phyloP scores from a whole-genome alignment of 257 asterid species.

The Galeopsis tetrahit region DNA sequence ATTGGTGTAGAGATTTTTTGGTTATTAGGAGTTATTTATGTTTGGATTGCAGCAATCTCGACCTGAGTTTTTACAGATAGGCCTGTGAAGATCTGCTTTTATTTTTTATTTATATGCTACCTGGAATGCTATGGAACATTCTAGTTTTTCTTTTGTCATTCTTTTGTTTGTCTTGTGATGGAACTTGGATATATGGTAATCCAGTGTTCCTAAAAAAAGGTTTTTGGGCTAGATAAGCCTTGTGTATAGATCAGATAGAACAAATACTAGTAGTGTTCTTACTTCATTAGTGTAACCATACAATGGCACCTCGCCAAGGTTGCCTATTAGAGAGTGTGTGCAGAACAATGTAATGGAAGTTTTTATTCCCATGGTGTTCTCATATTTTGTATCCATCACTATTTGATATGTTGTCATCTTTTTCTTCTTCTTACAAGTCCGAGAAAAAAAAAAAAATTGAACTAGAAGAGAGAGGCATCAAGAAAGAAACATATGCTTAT shows the following conservation, averaged over 20 bases:
- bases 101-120: slow-evolving; percentile 21
- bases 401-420: slow-evolving; percentile 31
- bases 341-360: slow-evolving; percentile 49
- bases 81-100: slow-evolving; percentile 59
- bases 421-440: neutral
- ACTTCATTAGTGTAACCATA: slow-evolving; percentile 57
- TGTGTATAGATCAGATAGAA: slow-evolving; percentile 66
- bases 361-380: slow-evolving; percentile 40
- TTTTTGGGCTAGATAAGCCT: slow-evolving; percentile 65
- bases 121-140: slow-evolving; percentile 68
- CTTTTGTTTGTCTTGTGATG: slow-evolving; percentile 60
- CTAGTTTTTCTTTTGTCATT: slow-evolving; percentile 56
- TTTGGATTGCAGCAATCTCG: slow-evolving; percentile 55
- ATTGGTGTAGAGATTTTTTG: slow-evolving; percentile 44
- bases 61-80: slow-evolving; percentile 65
- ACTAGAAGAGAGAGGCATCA: neutral
- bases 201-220: slow-evolving; percentile 45
- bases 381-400: slow-evolving; percentile 42
- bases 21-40: slow-evolving; percentile 41
- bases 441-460: neutral
- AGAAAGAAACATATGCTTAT: slow-evolving; percentile 23
- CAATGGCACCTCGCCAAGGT: slow-evolving; percentile 74
- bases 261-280: slow-evolving; percentile 45
- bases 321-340: slow-evolving; percentile 51
- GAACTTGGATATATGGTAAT: slow-evolving; percentile 61